Base-by-base conservation (phyloP, 306 rosid species). In the Begonia fuchsioides region DNA sequence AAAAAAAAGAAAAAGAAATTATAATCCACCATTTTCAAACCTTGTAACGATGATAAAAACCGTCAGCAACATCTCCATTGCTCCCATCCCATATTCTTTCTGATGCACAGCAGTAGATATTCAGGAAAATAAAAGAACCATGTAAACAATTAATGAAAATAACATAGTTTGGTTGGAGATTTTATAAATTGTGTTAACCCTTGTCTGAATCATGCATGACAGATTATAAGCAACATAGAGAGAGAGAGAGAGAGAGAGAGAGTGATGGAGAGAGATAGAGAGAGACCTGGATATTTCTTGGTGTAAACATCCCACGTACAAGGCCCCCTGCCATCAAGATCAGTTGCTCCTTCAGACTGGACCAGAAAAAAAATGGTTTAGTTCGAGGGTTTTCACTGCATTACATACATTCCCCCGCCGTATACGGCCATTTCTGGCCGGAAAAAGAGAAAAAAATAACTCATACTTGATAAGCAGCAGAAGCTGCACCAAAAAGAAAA, bases 41-140 rank as follows among this genome's bases (percentile, higher is more conserved):
- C 76, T 60, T 70, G 17, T 70, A 65, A 32, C 63, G 76, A 52
- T 60, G 64, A 52, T 70, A 70, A 52, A 70, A 59, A 19, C 65
- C 76, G 12, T 50, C 9, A 7, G 76, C 68, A 5, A 43, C 56
- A 47, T 70, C 63, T 10, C 76, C 76, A 43, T 15, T 64, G 60
- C 71, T 52, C 20, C 18, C 19, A 39, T 65, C 71, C 48, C 17
- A 38, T 15, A 70, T 55, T 60, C 60, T 64, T 51, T 55, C 76
- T 70, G 71, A 20, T 20, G 32, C 32, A 20, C 32, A 20, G 5
- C 32, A 20, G 32, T 20, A 20, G 32, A 20, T 20, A 2, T 20
- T 20, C 5, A 20, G 32, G 3, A 20, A 20, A 20, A 20, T 2
- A 20, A 26, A 26, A 26, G 35, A 26, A 26, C 5, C 32, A 20